Percentiles rank a stretch among this genome's conserved stretches.
Evolutionary conservation across 2,329 filamentous ascomycete genomes (phyloP).

Genomic region (Pochonia chlamydosporia): DNA sequence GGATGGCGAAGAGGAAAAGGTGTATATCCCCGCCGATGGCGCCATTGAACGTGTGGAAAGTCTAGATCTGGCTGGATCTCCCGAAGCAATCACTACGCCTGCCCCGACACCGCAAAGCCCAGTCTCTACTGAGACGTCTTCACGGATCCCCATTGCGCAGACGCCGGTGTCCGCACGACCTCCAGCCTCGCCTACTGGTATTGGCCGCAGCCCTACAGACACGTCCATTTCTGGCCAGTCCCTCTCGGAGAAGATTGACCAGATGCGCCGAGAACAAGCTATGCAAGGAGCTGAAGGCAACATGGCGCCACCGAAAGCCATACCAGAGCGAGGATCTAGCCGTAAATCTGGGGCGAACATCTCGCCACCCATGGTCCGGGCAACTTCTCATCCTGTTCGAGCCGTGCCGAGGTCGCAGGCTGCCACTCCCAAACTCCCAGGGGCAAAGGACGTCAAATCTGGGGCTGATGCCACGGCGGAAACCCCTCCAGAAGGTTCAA

Average conservation of each 20-base stretch:
- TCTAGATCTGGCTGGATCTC: conserved; percentile 41
- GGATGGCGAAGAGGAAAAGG: conserved; percentile 24
- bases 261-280: conserved; percentile 44
- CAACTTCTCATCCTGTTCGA: conserved; percentile 46
- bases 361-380: conserved; percentile 48
- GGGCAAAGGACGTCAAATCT: conserved; percentile 27
- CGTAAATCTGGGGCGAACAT: conserved; percentile 39
- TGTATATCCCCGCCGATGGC: conserved; percentile 23
- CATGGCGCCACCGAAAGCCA: conserved; percentile 18
- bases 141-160: background rate
- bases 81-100: conserved; percentile 16
- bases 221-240: conserved; percentile 15
- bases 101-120: conserved; percentile 9
- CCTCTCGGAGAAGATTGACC: conserved; percentile 42
- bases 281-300: conserved; percentile 19
- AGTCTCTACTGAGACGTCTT: background rate
- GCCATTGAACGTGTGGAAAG: conserved; percentile 43
- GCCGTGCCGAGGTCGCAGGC: conserved; percentile 41
- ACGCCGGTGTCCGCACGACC: conserved; percentile 11
- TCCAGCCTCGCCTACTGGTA: conserved; percentile 15
- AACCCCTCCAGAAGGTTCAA: conserved; percentile 28
- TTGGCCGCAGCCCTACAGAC: conserved; percentile 13
- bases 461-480: conserved; percentile 18
- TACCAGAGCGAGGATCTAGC: conserved; percentile 30
- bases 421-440: conserved; percentile 34